Base-by-base conservation (phyloP, 495 filamentous ascomycete species). In the Sordaria brevicollis region DNA sequence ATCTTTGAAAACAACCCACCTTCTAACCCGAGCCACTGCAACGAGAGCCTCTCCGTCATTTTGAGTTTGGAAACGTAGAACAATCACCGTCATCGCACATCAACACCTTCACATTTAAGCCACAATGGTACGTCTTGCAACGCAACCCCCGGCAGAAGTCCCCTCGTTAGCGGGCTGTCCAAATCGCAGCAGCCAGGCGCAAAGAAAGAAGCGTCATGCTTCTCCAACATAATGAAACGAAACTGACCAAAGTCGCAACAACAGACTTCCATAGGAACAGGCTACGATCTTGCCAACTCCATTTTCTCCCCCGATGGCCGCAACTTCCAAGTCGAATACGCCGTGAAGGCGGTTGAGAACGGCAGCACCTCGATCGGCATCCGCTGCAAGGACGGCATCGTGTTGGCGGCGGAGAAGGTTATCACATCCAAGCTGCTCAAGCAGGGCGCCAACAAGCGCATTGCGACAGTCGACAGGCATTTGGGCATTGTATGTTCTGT, bases 291-390 rank as follows among this genome's bases (percentile, higher is more conserved):
- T 78, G 91, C 92, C 76, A 99, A 99, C 87, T 98, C 96, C 76
- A 94, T 97, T 82, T 99, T 97, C 86, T 97, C 94, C 38, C 95
- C 95, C 69, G 95, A 99, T 84, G 95, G 95, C 80, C 90, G 95
- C 73, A 99, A 99, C 83, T 99, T 99, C 81, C 95, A 99, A 82
- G 95, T 98, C 79, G 95, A 99, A 86, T 99, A 99, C 82, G 95
- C 95, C 70, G 89, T 95, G 69, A 99, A 99, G 85, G 95, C 95
- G 71, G 95, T 99, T 66, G 95, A 99, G 84, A 98, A 97, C 77
- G 95, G 96, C 71, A 94, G 95, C 76, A 99, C 95, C 34, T 93
- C 93, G 66, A 88, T 99, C 83, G 95, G 95, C 74, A 96, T 99
- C 81, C 86, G 94, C 76, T 97, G 94, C 86, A 96, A 96, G 81